Conservation (phyloP, 306 rosid species). For the Trifolium pratense region DNA sequence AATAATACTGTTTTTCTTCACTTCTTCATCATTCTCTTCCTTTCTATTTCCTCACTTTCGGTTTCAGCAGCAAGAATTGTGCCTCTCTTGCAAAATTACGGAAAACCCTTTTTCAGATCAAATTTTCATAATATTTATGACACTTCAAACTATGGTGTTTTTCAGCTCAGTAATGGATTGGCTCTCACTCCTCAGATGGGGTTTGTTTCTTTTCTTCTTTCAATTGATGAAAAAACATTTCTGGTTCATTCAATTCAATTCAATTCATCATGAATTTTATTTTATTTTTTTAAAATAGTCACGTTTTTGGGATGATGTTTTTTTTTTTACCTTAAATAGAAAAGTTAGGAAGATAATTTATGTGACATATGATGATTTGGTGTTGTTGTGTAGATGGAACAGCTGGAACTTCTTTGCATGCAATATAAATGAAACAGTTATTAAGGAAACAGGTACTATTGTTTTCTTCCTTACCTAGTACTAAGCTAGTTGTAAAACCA, state of each 20-base stretch:
- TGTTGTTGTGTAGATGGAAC: slow-evolving; percentile 73
- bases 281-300: neutral
- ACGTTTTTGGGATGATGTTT: neutral
- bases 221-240: neutral
- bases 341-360: neutral
- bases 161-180: slow-evolving; percentile 82
- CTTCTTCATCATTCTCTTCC: slow-evolving; percentile 38
- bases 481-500: neutral
- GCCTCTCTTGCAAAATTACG: slow-evolving; percentile 57
- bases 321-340: neutral
- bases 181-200: slow-evolving; percentile 97
- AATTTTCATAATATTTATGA: slow-evolving; percentile 61
- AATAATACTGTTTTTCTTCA: slow-evolving; percentile 30
- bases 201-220: slow-evolving; percentile 45
- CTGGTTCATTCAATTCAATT: neutral
- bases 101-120: slow-evolving; percentile 56
- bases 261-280: neutral
- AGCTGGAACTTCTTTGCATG: slow-evolving; percentile 99
- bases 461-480: slow-evolving; percentile 25
- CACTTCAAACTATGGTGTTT: slow-evolving; percentile 77
- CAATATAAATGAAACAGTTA: slow-evolving; percentile 79
- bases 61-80: slow-evolving; percentile 48
- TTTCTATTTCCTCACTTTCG: slow-evolving; percentile 43
- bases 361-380: slow-evolving; percentile 28
- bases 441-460: slow-evolving; percentile 79